A percentile compares a stretch with the other conserved stretches of the same genome.
Conservation (phyloP, 192 early-diverging fungal species). For the Backusella liffmaniae region DNA sequence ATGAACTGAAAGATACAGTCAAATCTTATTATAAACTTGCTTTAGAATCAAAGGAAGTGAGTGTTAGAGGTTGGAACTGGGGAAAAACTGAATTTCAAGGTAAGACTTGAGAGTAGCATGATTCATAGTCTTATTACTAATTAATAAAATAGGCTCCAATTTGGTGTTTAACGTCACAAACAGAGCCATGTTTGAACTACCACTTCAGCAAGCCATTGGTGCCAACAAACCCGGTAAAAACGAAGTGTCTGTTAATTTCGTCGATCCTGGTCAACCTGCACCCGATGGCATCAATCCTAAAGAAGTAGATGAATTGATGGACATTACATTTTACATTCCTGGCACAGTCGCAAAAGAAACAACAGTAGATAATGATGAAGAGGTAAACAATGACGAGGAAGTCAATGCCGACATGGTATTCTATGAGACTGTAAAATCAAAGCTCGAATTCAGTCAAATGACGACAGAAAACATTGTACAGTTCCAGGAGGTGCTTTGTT, state of each 20-base stretch:
- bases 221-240: slow-evolving; percentile 82
- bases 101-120: slow-evolving; percentile 12
- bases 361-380: slow-evolving; percentile 47
- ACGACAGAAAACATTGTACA: slow-evolving; percentile 87
- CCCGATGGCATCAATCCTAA: slow-evolving; percentile 51
- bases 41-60: slow-evolving; percentile 82
- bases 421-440: slow-evolving; percentile 89
- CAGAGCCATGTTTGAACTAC: slow-evolving; percentile 89
- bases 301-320: slow-evolving; percentile 54
- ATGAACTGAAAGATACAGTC: slow-evolving; percentile 70
- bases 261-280: slow-evolving; percentile 56
- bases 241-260: slow-evolving; percentile 92
- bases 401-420: slow-evolving; percentile 70
- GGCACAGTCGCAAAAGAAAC: slow-evolving; percentile 37
- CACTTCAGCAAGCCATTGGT: slow-evolving; percentile 83
- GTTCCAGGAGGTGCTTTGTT: slow-evolving; percentile 86
- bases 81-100: slow-evolving; percentile 84
- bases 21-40: slow-evolving; percentile 70
- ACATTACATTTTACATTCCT: slow-evolving; percentile 14
- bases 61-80: slow-evolving; percentile 97
- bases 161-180: slow-evolving; percentile 83
- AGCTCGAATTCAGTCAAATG: slow-evolving; percentile 84
- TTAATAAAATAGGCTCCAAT: slow-evolving; percentile 40
- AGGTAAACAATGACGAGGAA: slow-evolving; percentile 59
- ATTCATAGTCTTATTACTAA: background rate